Evolutionary conservation across 805 yeast species (phyloP).

Genomic region (Saturnispora serradocipensis): DNA sequence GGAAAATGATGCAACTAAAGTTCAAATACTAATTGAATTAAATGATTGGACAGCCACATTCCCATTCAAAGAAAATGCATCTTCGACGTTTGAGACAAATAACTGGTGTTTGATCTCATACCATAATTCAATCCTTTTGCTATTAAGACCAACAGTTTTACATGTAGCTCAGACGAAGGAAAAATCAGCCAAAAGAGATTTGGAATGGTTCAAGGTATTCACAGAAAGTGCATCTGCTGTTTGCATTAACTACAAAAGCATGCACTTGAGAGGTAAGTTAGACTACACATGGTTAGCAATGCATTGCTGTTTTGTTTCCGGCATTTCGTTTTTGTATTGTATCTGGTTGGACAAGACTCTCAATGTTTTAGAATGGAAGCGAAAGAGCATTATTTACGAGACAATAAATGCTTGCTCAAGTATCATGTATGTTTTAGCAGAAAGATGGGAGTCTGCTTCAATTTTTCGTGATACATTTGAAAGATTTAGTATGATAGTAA

Average conservation of each 20-base stretch:
- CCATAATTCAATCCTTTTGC: conserved; percentile 26
- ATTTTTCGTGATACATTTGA: conserved; percentile 26
- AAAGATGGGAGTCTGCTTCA: conserved; percentile 21
- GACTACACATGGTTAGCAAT: conserved; percentile 27
- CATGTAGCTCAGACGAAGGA: conserved; percentile 15
- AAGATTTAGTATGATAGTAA: conserved; percentile 16
- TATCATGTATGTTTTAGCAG: conserved; percentile 24
- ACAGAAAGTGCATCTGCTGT: conserved; percentile 26
- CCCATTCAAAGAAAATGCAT: conserved; percentile 21
- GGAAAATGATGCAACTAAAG: conserved; percentile 23
- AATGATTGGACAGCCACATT: conserved; percentile 27
- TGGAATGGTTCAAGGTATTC: conserved; percentile 28
- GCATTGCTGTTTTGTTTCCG: conserved; percentile 26
- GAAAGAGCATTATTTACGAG: conserved; percentile 21
- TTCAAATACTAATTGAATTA: conserved; percentile 25
- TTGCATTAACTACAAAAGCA: conserved; percentile 23
- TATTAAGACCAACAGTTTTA: conserved; percentile 25
- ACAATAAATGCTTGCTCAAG: conserved; percentile 25
- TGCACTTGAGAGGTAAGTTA: conserved; percentile 20
- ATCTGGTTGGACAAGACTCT: conserved; percentile 24
- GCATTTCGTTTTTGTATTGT: conserved; percentile 27
- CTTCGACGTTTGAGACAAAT: conserved; percentile 25
- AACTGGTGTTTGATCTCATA: conserved; percentile 29
- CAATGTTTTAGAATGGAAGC: conserved; percentile 20
- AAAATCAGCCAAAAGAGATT: conserved; percentile 14